Evolutionary conservation across 768 basidiomycete genomes (phyloP), one percentile per base, ranked within the genome.

Genomic region (Tulasnella sp.): DNA sequence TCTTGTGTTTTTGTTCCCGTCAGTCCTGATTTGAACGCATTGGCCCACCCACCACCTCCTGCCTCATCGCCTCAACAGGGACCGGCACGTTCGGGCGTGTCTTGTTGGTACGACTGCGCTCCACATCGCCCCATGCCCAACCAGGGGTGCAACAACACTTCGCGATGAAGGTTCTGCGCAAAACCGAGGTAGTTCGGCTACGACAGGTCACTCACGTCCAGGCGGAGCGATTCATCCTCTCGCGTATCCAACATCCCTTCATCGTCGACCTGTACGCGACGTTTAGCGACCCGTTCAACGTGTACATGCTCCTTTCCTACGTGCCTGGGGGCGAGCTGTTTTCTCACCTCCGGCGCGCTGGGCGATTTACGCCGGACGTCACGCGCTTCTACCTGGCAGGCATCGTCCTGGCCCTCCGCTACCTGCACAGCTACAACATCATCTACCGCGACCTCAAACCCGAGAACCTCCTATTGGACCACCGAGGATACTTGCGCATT

Each of bases 381-480:
- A 96, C 97, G 34, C 90, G 97, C 68, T 99, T 99, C 85, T 99
- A 98, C 84, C 90, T 97, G 78, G 96, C 97, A 39, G 96, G 93
- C 78, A 97, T 98, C 82, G 90, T 97, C 80, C 89, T 99, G 77
- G 97, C 96, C 40, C 87, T 99, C 80, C 94, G 93, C 85, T 96
- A 97, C 80, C 86, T 99, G 6, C 97, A 99, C 83, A 91, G 91
- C 17, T 94, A 93, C 84, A 96, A 98, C 85, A 97, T 99, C 83
- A 94, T 99, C 81, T 99, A 99, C 84, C 94, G 97, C 64, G 97
- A 99, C 83, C 88, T 99, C 79, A 99, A 99, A 83, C 97, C 97
- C 19, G 97, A 99, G 83, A 99, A 99, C 81, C 89, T 99, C n/a
- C 89, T 99, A 49, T 86, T 99, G 73, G 97, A 97, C 82, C 90